These are phyloP conservation scores for Orbilia quercus DNA, from an alignment of 2,329 filamentous ascomycete genomes.

Conservation along the genomic window DNA sequence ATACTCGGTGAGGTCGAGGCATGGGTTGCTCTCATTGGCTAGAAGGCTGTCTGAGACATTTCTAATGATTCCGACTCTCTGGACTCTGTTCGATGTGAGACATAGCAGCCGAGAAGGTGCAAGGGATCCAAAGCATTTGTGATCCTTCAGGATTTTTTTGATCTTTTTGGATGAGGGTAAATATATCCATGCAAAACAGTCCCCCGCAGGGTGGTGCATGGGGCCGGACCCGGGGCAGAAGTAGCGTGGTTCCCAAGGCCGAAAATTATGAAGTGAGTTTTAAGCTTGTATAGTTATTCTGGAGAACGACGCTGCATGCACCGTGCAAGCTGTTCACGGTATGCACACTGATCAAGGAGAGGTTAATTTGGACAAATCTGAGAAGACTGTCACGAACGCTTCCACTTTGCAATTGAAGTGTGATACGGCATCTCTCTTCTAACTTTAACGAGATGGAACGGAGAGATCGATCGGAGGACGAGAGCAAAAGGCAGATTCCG, in stretches of 20 bases:
- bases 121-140: slow-evolving; percentile 38
- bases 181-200: slow-evolving; percentile 5
- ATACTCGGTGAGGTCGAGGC: slow-evolving; percentile 34
- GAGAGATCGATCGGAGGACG: too few species aligned
- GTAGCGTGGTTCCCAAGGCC: too few species aligned
- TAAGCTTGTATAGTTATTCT: too few species aligned
- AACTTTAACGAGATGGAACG: background rate
- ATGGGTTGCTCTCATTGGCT: slow-evolving; percentile 33
- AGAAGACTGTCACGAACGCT: background rate
- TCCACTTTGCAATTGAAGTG: too few species aligned
- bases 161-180: slow-evolving; percentile 2
- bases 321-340: too few species aligned
- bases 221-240: too few species aligned
- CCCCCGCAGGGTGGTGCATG: slow-evolving; percentile 3
- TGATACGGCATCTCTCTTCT: background rate
- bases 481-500: slow-evolving; percentile 27
- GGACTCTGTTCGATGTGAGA: slow-evolving; percentile 47
- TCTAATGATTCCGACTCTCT: slow-evolving; percentile 52
- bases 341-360: too few species aligned
- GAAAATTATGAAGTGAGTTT: too few species aligned
- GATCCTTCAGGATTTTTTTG: slow-evolving; percentile 52
- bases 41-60: slow-evolving; percentile 32
- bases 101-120: slow-evolving; percentile 51
- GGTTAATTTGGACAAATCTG: background rate
- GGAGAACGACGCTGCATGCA: too few species aligned